Evolutionary conservation across 2,329 filamentous ascomycete species (phyloP), one percentile per base, ranked within the genome.

Genomic region (Nectriaceae sp.): DNA sequence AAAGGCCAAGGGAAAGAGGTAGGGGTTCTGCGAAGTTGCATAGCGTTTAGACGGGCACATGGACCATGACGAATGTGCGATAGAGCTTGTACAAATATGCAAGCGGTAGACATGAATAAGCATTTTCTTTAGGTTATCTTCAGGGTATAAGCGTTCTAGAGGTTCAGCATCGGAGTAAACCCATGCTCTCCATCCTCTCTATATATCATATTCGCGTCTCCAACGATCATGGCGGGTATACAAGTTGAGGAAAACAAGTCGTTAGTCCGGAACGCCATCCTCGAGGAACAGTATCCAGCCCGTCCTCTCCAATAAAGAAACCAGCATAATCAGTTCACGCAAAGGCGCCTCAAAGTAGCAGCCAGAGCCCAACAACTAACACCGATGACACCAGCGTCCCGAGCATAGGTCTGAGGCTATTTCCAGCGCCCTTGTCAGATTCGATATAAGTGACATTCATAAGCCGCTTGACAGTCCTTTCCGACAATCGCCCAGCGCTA

Each of bases 401-500:
- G 18, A 45, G 22, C 10, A 46, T 47, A 16, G 64, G 54, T 33
- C 51, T 47, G 31, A 57, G 40, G 22, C 42, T 29, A 21, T 54
- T 55, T 11, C 58, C 67, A 36, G 55, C 46, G n/a, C 61, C 51
- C 54, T 52, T 61, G 42, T 65, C 62, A 51, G 57, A 55, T 58
- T 64, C 61, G 51, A 71, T 63, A 62, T 70, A 72, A 33, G 62
- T 66, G 50, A 62, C 61, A 42, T 69, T 64, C 50, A 47, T 62
- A 45, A 71, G 63, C 35, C 61, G 60, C 51, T 55, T 61, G 20
- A 70, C 58, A 36, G 67, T 55, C 41, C 55, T 44, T 24, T 60
- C 57, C 10, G 69, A 68, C 24, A 79, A 61, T 18, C 59, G 61
- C 1, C 76, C 73, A 2, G 68, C 66, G 11, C 65, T 69, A 18